Evolutionary conservation across 768 basidiomycete species (phyloP).

Genomic region (Phaffia tasmanica): DNA sequence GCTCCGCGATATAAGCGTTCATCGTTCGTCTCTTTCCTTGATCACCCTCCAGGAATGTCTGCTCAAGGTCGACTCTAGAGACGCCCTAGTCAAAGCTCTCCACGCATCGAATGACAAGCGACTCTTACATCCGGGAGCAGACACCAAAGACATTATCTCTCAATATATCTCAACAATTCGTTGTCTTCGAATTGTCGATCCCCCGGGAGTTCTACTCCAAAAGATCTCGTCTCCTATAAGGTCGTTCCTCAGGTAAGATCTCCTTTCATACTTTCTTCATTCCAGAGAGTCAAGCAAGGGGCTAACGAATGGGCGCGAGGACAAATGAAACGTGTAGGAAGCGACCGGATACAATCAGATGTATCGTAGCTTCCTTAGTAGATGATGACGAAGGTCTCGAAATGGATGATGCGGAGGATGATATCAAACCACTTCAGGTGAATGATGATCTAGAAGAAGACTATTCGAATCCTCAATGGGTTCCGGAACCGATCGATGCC

Average conservation of each 20-base stretch:
- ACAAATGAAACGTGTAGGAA: constrained; percentile 44
- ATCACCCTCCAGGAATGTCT: constrained; percentile 35
- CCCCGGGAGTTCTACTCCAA: constrained; percentile 80
- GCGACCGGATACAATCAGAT: constrained; percentile 83
- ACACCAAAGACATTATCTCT: constrained; percentile 76
- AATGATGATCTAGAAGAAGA: constrained; percentile 59
- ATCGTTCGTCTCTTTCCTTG: constrained; percentile 4
- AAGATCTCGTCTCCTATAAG: constrained; percentile 89
- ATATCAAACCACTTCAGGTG: constrained; percentile 53
- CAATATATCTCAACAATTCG: constrained; percentile 90
- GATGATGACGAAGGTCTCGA: constrained; percentile 46
- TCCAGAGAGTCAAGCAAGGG: not conserved
- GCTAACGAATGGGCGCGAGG: too few species aligned
- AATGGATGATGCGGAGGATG: constrained; percentile 73
- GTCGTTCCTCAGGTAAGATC: constrained; percentile 62
- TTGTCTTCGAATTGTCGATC: constrained; percentile 79
- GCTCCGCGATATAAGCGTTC: not conserved
- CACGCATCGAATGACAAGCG: constrained; percentile 78
- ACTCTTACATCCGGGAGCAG: constrained; percentile 87
- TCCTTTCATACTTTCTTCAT: not conserved
- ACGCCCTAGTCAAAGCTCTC: constrained; percentile 60
- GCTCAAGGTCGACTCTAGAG: constrained; percentile 45
- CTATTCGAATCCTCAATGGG: constrained; percentile 84
- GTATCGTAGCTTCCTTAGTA: constrained; percentile 81
- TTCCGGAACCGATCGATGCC: constrained; percentile 91